Conservation (phyloP, 2,329 filamentous ascomycete species). For the Cadophora sp. region DNA sequence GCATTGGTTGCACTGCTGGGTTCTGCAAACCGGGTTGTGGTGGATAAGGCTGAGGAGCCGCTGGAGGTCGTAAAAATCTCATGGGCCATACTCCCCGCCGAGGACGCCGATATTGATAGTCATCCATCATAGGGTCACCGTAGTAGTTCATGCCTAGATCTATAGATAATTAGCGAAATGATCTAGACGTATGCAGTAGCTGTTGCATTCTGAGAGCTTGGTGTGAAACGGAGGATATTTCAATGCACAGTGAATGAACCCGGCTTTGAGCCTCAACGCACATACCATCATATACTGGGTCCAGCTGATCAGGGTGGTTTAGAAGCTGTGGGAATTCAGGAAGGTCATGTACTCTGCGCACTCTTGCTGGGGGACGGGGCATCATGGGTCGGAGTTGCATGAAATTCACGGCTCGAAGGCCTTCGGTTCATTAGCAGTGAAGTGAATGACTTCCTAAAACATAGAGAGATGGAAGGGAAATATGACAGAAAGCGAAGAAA, state of each 20-base stretch:
- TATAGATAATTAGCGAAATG: not conserved
- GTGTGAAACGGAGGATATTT: not conserved
- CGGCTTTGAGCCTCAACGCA: not conserved
- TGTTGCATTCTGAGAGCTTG: not conserved
- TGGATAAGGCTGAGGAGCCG: not conserved
- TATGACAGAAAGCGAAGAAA: not conserved
- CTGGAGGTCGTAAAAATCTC: not conserved
- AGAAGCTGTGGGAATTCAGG: slow-evolving; percentile 5
- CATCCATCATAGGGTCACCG: not conserved
- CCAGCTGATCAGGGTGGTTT: not conserved
- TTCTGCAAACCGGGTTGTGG: not conserved
- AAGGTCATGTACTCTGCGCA: slow-evolving; percentile 7
- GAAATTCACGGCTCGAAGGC: slow-evolving; percentile 5
- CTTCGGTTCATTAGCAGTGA: slow-evolving; percentile 6
- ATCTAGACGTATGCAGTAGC: not conserved
- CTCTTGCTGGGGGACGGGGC: slow-evolving; percentile 1
- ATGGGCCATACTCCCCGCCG: not conserved
- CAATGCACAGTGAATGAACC: not conserved
- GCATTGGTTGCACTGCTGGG: not conserved
- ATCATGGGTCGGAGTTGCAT: slow-evolving; percentile 3
- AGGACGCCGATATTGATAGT: not conserved
- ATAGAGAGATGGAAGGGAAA: not conserved
- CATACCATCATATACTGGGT: not conserved
- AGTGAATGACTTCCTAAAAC: not conserved
- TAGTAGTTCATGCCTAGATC: not conserved